Evolutionary conservation across 352 stramenopile species (phyloP), one percentile per base, ranked within the genome.

Genomic region (Ochromonadaceae sp.): DNA sequence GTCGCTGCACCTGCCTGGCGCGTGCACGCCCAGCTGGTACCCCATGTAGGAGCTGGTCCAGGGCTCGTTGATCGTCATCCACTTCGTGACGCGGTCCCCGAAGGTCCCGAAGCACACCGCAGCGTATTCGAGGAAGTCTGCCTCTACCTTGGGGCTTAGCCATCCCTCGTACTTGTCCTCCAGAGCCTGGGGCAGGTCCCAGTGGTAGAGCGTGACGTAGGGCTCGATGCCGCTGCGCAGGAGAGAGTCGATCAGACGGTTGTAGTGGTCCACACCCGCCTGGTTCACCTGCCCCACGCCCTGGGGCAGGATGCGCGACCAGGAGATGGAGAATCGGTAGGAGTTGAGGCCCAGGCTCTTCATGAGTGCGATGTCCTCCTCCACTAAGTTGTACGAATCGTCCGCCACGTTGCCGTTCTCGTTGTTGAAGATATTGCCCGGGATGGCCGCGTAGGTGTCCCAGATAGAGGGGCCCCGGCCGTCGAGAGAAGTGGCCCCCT

Each of bases 41-140:
- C 81, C 88, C 34, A 82, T 70, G 26, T 83, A 82, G 22, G 80
- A 78, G 38, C 93, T 82, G 9, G 77, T 87, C 75, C 83, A 87
- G 15, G 86, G 77, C 72, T 97, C 91, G 66, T 96, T 96, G 60
- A 97, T 86, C 1, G 89, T 97, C 15, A 92, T 82, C 89, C 89
- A 98, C 59, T 81, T 82, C 65, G 88, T 83, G 17, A 97, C 83
- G 50, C 89, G 83, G 59, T 79, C 69, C 44, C 88, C 89, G 76
- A 92, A 96, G 41, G 82, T 76, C 15, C 77, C 65, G 71, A 95
- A 97, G 58, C 83, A 88, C 28, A 95, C 72, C 40, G 77, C 65
- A 0, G 87, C 84, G 72, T 95, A 97, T 39, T 87, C 70, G 17
- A 79, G 75, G 68, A 92, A 93, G 17, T 77, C 73, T 63, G 17